Conservation (phyloP, 2,329 filamentous ascomycete species). For the Botrytis fabae region DNA sequence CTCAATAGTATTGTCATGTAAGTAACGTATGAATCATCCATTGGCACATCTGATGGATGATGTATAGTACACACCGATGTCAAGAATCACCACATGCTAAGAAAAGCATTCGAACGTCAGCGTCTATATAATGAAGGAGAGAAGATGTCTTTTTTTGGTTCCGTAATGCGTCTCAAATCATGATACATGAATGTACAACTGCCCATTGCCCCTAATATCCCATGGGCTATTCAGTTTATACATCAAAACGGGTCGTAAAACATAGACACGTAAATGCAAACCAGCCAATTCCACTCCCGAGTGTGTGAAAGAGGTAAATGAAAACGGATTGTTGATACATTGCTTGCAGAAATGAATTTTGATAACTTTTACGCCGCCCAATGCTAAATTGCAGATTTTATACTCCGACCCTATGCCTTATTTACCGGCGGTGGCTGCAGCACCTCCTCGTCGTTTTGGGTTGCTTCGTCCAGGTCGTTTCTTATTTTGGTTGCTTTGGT, state of each 20-base stretch:
- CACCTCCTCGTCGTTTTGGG: slow-evolving; percentile 54
- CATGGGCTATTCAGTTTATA: not conserved
- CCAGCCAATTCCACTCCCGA: slow-evolving; percentile 1
- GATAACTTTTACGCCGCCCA: slow-evolving; percentile 20
- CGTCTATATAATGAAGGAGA: not conserved
- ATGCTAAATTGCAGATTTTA: slow-evolving; percentile 19
- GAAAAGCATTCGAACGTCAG: not conserved
- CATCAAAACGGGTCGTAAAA: slow-evolving; percentile 12
- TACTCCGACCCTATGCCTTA: slow-evolving; percentile 15
- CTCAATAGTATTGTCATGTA: not conserved
- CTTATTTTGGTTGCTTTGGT: slow-evolving; percentile 54
- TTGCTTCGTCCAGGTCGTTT: slow-evolving; percentile 56
- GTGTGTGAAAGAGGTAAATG: slow-evolving; percentile 1
- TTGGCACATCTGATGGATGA: not conserved
- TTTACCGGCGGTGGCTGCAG: slow-evolving; percentile 16
- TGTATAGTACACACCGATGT: not conserved
- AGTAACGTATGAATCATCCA: not conserved
- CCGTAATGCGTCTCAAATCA: slow-evolving; percentile 11
- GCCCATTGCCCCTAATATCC: not conserved
- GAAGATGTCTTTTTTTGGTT: slow-evolving; percentile 17
- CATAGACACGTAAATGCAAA: slow-evolving; percentile 6
- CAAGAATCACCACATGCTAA: not conserved
- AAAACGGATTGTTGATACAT: slow-evolving; percentile 19
- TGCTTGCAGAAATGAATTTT: slow-evolving; percentile 17
- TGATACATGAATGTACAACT: slow-evolving; percentile 8